Percentiles rank a stretch among this genome's conserved stretches.
Conservation (phyloP, 192 early-diverging fungal species). For the Umbelopsis sp. region DNA sequence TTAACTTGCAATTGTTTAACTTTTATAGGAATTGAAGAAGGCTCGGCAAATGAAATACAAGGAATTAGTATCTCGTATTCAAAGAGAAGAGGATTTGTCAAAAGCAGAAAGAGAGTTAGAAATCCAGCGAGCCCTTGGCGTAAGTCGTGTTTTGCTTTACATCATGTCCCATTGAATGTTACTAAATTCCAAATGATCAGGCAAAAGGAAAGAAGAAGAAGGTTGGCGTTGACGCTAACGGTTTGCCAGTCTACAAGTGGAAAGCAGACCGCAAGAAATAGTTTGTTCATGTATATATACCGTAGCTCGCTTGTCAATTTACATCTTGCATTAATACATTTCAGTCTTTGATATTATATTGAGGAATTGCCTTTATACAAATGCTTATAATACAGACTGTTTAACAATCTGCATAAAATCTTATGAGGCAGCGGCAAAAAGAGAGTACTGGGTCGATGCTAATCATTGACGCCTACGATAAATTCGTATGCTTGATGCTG, state of each 20-base stretch:
- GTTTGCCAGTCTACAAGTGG: conserved; percentile 93
- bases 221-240: conserved; percentile 80
- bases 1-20: too few relatives aligned
- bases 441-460: too few relatives aligned
- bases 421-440: too few relatives aligned
- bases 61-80: conserved; percentile 76
- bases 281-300: neutral
- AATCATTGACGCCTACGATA: too few relatives aligned
- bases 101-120: conserved; percentile 76
- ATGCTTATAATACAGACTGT: too few relatives aligned
- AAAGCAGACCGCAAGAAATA: conserved; percentile 86
- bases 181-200: conserved; percentile 30
- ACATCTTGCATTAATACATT: conserved; percentile 18
- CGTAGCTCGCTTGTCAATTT: neutral
- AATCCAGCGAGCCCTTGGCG: conserved; percentile 77
- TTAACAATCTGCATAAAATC: too few relatives aligned
- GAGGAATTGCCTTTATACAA: too few relatives aligned
- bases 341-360: neutral
- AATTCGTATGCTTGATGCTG: too few relatives aligned
- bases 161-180: neutral
- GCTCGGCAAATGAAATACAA: conserved; percentile 53
- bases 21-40: conserved; percentile 50
- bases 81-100: conserved; percentile 76
- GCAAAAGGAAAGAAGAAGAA: conserved; percentile 80
- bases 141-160: conserved; percentile 18